phyloP scores from a whole-genome alignment of 805 yeast genomes.

The Blastobotrys parvus region DNA sequence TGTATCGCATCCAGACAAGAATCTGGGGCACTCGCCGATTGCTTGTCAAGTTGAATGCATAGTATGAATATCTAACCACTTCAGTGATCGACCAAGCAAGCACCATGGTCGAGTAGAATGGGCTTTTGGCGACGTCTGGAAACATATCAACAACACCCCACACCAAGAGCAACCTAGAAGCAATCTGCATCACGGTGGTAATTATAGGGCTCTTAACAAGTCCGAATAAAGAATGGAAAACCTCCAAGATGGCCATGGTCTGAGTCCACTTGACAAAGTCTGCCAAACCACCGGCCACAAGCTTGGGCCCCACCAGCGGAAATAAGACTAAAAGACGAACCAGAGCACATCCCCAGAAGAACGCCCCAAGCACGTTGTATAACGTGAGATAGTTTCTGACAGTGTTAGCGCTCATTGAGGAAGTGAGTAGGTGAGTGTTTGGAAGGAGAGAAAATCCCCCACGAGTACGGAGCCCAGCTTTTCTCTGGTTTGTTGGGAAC shows the following conservation, averaged over 20 bases:
- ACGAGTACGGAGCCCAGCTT: no score
- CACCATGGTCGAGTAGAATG: conserved; percentile 46
- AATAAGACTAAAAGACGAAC: conserved; percentile 35
- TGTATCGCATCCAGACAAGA: conserved; percentile 72
- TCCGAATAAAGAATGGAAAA: conserved; percentile 69
- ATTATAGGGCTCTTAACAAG: conserved; percentile 76
- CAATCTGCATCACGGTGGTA: conserved; percentile 82
- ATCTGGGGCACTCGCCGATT: conserved; percentile 45
- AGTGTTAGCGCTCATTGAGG: background rate
- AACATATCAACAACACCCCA: conserved; percentile 71
- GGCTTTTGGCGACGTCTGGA: conserved; percentile 62
- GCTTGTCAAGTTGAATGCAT: conserved; percentile 55
- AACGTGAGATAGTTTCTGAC: conserved; percentile 29
- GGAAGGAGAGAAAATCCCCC: no score
- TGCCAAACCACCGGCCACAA: conserved; percentile 51
- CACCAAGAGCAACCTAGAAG: conserved; percentile 74
- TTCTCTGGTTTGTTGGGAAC: no score
- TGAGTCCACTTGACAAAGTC: conserved; percentile 59
- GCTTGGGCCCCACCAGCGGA: conserved; percentile 52
- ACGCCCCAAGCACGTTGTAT: conserved; percentile 47
- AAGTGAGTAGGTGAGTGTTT: background rate
- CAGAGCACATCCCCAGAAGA: conserved; percentile 46
- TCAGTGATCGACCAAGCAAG: conserved; percentile 95
- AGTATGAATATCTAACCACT: conserved; percentile 78
- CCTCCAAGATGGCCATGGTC: conserved; percentile 70